Percentiles rank a stretch among this genome's conserved stretches.
These are phyloP conservation scores for Ogataea glucozyma DNA, from an alignment of 805 yeast species.

Conservation along the genomic window DNA sequence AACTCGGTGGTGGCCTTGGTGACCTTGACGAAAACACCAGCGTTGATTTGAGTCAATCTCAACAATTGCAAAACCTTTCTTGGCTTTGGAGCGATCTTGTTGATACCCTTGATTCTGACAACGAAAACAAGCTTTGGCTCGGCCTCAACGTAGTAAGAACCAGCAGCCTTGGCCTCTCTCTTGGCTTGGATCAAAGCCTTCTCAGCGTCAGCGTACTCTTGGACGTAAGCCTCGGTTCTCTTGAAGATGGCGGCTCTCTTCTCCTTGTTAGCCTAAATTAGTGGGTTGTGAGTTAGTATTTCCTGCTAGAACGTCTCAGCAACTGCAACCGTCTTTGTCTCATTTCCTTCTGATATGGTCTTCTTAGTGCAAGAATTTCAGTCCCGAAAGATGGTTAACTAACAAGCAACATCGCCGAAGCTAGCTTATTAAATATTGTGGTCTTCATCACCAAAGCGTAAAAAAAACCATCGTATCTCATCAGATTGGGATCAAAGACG, in stretches of 20 bases:
- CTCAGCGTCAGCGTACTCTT: conserved; percentile 92
- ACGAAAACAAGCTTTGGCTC: conserved; percentile 93
- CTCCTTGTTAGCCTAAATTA: conserved; percentile 43
- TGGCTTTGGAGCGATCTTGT: conserved; percentile 98
- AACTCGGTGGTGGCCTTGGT: conserved; percentile 95
- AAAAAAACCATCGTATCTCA: conserved; percentile 3
- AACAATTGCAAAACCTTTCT: conserved; percentile 95
- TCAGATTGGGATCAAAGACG: conserved; percentile 4
- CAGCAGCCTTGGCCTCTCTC: conserved; percentile 92
- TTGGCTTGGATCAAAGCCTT: conserved; percentile 82
- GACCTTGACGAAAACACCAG: conserved; percentile 92
- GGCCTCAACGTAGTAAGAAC: conserved; percentile 93
- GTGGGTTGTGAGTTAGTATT: conserved; percentile 28
- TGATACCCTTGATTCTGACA: conserved; percentile 98
- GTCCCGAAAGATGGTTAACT: conserved; percentile 90
- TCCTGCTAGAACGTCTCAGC: background rate
- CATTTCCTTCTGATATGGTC: conserved; percentile 5
- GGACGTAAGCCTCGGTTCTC: conserved; percentile 95
- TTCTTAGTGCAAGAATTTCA: conserved; percentile 40
- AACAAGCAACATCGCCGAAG: conserved; percentile 67
- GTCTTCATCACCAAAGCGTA: conserved; percentile 47
- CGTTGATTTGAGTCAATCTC: conserved; percentile 90
- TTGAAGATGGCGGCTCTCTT: conserved; percentile 58
- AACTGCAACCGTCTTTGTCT: background rate
- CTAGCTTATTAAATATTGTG: conserved; percentile 55